Conservation (phyloP, 208 protist species). For the Phytomonas francai region DNA sequence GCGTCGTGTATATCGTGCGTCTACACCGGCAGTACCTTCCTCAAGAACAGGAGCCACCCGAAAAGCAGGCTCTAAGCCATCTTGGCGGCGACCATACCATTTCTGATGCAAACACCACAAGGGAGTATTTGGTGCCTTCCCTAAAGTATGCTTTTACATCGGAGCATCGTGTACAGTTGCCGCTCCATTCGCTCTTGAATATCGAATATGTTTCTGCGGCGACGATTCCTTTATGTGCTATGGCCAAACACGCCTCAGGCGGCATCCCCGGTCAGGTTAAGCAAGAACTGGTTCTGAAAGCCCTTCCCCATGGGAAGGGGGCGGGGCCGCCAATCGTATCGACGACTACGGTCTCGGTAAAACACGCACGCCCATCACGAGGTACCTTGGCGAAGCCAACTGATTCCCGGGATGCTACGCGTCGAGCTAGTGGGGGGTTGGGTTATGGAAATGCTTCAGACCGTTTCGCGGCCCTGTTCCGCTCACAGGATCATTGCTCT, state of each 20-base stretch:
- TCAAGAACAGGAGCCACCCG: neutral
- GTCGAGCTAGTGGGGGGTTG: neutral
- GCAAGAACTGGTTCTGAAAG: too few species aligned
- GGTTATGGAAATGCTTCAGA: neutral
- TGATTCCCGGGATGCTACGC: neutral
- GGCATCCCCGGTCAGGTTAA: too few species aligned
- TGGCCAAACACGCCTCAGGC: neutral
- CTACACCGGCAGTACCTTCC: conserved; percentile 9
- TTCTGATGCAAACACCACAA: neutral
- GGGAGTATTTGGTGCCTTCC: conserved; percentile 1
- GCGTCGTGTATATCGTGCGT: conserved; percentile 47
- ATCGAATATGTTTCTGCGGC: conserved; percentile 78
- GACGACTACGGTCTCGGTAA: neutral
- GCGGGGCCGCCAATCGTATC: neutral
- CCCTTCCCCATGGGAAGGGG: neutral
- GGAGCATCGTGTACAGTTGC: conserved; percentile 34
- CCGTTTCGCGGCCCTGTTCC: neutral
- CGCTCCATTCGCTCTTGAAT: conserved; percentile 60
- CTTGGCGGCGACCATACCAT: neutral
- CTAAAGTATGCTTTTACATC: conserved; percentile 10
- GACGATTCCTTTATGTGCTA: conserved; percentile 20
- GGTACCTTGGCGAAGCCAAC: conserved; percentile 9
- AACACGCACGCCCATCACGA: neutral
- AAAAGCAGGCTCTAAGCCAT: neutral
- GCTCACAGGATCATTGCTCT: too few species aligned